Base-by-base conservation (phyloP, 176 grass and related monocot genomes). In the Oryza glaberrima region DNA sequence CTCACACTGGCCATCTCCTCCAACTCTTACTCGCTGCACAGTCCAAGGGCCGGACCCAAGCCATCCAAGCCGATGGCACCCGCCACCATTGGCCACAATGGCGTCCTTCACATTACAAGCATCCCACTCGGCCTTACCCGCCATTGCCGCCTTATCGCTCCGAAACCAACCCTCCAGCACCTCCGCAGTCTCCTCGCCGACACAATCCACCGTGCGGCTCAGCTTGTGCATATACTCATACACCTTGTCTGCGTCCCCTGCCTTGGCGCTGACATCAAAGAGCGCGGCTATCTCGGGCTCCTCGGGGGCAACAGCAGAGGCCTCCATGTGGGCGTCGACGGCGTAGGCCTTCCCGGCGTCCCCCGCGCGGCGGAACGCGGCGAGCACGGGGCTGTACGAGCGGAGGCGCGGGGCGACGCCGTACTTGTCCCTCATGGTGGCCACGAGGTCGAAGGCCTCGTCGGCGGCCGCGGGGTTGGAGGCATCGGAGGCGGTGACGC, bases 141-240 rank as follows among this genome's bases (percentile, higher is more conserved):
- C 84, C 64, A 45, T 11, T 0, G 67, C 79, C 2, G 85, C 92
- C 35, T 67, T 41, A 16, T 82, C 76, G 3, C 88, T 91, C 6
- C 9, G 67, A 25, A 98, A 98, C 95, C 95, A 95, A 7, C 5
- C 49, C 25, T 95, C 89, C 71, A 98, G 23, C 3, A 79, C 73
- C 73, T 70, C 54, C 0, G 89, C 79, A 0, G 92, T 93, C 30
- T 88, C 79, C 54, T 56, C 43, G 23, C 12, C 23, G 3, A 95
- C 82, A 7, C 70, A 86, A 30, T 84, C 66, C 19, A 90, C 89
- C 0, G 60, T 52, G 22, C 77, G 83, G 76, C 95, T 83, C 72
- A 97, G 79, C 69, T 85, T 97, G 22, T 91, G 92, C 88, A 97
- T 87, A 76, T 97, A 97, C 34, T 82, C 77, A 77, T 97, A 97